Conservation (phyloP, 2,329 filamentous ascomycete species). For the Aschersonia sp. region DNA sequence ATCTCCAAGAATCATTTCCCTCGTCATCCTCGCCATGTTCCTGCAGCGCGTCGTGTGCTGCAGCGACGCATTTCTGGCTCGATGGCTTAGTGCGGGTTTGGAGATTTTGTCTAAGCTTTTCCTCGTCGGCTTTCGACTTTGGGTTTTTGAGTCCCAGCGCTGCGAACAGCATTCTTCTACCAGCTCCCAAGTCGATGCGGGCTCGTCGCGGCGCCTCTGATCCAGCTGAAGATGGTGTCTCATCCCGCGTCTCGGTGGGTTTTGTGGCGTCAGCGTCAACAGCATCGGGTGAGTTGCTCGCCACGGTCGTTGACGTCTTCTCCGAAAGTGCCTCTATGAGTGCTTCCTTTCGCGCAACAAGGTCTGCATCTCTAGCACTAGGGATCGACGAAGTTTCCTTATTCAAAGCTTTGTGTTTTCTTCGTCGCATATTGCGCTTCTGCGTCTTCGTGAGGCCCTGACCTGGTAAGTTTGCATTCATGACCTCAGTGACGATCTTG, state of each 20-base stretch:
- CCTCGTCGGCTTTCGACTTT: constrained; percentile 53
- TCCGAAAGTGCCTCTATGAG: constrained; percentile 13
- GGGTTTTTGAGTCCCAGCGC: constrained; percentile 57
- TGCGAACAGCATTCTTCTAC: constrained; percentile 55
- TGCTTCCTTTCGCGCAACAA: constrained; percentile 24
- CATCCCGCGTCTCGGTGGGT: neutral
- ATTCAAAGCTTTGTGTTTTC: constrained; percentile 16
- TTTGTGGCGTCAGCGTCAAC: neutral
- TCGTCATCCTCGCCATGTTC: constrained; percentile 12
- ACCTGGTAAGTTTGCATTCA: constrained; percentile 8
- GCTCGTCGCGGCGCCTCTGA: neutral
- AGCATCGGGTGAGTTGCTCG: neutral
- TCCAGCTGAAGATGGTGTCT: neutral
- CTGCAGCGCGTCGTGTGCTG: constrained; percentile 4
- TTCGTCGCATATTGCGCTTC: constrained; percentile 36
- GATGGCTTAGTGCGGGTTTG: constrained; percentile 22
- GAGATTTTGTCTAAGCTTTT: constrained; percentile 43
- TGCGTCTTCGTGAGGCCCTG: constrained; percentile 28
- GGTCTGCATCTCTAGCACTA: constrained; percentile 10
- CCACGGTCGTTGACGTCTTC: neutral
- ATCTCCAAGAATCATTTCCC: constrained; percentile 53
- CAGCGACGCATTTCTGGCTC: constrained; percentile 9
- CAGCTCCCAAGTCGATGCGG: constrained; percentile 38
- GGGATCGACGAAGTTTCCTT: neutral
- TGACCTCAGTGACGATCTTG: neutral